Conservation (phyloP, 2,329 filamentous ascomycete genomes). For the Elsinoe fawcettii region DNA sequence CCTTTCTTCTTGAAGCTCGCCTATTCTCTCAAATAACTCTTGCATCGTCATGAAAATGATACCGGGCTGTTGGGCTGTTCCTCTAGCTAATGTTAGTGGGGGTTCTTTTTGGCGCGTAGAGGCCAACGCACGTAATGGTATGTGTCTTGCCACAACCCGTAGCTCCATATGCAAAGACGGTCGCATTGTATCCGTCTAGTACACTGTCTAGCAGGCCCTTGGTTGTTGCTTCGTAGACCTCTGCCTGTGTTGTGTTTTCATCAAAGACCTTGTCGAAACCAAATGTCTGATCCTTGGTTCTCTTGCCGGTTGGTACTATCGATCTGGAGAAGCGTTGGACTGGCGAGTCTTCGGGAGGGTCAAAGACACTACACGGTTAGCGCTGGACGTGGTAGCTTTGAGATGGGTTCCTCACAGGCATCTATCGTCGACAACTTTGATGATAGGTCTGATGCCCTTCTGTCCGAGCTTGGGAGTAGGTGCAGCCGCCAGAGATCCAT, state of each 20-base stretch:
- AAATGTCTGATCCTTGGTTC: slow-evolving; percentile 95
- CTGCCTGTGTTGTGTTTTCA: slow-evolving; percentile 82
- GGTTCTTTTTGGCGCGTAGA: not conserved
- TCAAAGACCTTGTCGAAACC: slow-evolving; percentile 96
- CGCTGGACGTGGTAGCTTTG: slow-evolving; percentile 19
- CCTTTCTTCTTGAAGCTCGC: slow-evolving; percentile 79
- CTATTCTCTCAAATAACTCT: slow-evolving; percentile 92
- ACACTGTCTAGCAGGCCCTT: slow-evolving; percentile 87
- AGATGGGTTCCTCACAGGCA: slow-evolving; percentile 64
- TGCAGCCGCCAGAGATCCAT: slow-evolving; percentile 83
- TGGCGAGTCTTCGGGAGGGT: slow-evolving; percentile 90
- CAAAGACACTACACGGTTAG: slow-evolving; percentile 65
- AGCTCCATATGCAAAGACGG: slow-evolving; percentile 95
- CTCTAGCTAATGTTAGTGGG: slow-evolving; percentile 34
- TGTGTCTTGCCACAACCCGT: slow-evolving; percentile 98
- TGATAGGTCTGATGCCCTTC: slow-evolving; percentile 80
- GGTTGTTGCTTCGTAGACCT: slow-evolving; percentile 93
- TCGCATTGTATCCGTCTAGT: slow-evolving; percentile 95
- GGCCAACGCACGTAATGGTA: slow-evolving; percentile 57
- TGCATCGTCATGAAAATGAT: slow-evolving; percentile 99
- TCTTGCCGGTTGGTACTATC: slow-evolving; percentile 71
- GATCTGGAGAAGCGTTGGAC: slow-evolving; percentile 80
- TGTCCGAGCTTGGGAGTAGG: slow-evolving; percentile 72
- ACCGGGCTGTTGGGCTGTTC: slow-evolving; percentile 83
- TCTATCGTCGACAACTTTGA: slow-evolving; percentile 93